Evolutionary conservation across 495 filamentous ascomycete genomes (phyloP).

Genomic region (Lasiosphaeria ovina): DNA sequence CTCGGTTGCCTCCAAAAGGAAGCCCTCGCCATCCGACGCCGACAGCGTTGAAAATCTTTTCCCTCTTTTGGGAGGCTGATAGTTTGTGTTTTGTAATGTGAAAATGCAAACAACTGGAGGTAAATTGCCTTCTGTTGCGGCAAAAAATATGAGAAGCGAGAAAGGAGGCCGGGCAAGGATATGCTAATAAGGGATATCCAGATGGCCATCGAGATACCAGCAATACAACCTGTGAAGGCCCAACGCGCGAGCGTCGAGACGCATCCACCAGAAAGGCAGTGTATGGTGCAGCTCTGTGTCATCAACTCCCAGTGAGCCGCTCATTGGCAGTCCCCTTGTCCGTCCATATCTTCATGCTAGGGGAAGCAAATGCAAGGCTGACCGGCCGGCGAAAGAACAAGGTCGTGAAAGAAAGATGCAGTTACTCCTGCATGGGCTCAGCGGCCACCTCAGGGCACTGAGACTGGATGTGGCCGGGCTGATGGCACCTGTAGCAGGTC

Average conservation of each 20-base stretch:
- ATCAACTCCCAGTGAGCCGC: conserved; percentile 25
- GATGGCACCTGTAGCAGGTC: conserved; percentile 99
- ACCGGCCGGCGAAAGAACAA: conserved; percentile 23
- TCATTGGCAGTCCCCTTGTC: conserved; percentile 20
- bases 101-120: conserved; percentile 11
- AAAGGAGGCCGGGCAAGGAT: conserved; percentile 20
- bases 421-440: conserved; percentile 15
- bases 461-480: conserved; percentile 93
- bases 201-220: conserved; percentile 33
- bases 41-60: conserved; percentile 27
- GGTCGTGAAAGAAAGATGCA: conserved; percentile 16
- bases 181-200: conserved; percentile 37
- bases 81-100: conserved; percentile 16
- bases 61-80: conserved; percentile 25
- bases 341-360: conserved; percentile 22
- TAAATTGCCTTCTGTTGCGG: conserved; percentile 12
- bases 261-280: conserved; percentile 32
- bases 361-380: conserved; percentile 25
- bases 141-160: conserved; percentile 10
- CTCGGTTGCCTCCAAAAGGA: conserved; percentile 16
- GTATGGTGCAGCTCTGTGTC: conserved; percentile 28
- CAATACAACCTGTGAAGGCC: conserved; percentile 28
- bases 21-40: conserved; percentile 31
- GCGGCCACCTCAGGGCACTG: conserved; percentile 61
- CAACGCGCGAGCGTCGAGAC: conserved; percentile 25